Evolutionary conservation across 2,329 filamentous ascomycete species (phyloP), one percentile per base, ranked within the genome.

Genomic region (Zarea fungicola): DNA sequence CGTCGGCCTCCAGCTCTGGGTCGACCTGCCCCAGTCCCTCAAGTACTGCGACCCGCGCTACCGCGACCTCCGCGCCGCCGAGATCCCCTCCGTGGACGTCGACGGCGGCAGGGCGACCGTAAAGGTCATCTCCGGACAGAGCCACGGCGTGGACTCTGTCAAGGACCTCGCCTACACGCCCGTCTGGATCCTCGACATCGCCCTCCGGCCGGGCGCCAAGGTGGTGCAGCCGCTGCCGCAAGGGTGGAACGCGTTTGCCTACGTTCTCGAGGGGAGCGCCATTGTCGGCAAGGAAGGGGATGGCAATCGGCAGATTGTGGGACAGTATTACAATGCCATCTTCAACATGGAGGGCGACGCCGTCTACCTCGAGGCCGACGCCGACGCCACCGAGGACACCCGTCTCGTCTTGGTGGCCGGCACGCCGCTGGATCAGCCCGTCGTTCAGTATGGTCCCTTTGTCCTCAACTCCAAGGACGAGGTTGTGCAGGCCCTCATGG

Each of bases 131-230:
- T 91, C 85, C 1, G 93, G 92, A 18, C 82, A 86, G 63, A 85
- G 83, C 48, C 85, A 90, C 60, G 91, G 89, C 37, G 80, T 93
- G 45, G 91, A 96, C 62, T 89, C 84, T 13, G 80, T 96, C 46
- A 83, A 92, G 63, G 91, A 97, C 62, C 74, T 97, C 37, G 91
- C 92, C 13, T 96, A 97, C 68, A 97, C 92, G 2, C 93, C 93
- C 0, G 90, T 97, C n/a, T 97, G 92, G 92, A 76, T 96, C 54
- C 75, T 97, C 37, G 92, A 97, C 64, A 74, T 96, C 44, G 83
- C 80, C 18, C 80, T 97, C 46, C 71, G 81, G 59, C 90, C 91
- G 0, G 92, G 92, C 46, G 90, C 88, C 40, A 81, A 75, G 51
- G 73, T 97, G 56, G 76, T 74, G 19, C 92, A 97, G 71, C 67